Evolutionary conservation across 78 protist genomes (phyloP).

Genomic region (Chrysochromulina tobinii): DNA sequence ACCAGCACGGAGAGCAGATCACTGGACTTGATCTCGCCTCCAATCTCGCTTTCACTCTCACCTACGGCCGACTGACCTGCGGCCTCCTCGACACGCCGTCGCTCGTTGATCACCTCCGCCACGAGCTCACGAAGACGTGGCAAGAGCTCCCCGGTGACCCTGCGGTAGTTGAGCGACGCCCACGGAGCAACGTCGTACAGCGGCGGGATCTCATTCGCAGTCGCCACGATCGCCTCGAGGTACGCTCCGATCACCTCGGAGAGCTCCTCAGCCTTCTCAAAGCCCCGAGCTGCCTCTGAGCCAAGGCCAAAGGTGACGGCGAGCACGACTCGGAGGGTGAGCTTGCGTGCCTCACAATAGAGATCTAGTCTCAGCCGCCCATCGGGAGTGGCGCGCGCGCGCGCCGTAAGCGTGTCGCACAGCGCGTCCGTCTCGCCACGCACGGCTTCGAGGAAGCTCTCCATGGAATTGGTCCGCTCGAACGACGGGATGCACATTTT

Average conservation of each 20-base stretch:
- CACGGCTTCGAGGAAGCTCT: not conserved
- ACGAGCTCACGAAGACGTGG: conserved; percentile 4
- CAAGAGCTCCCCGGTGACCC: not conserved
- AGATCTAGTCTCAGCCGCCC: not conserved
- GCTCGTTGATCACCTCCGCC: not conserved
- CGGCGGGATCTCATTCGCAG: not conserved
- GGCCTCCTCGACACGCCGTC: not conserved
- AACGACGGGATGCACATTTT: not conserved
- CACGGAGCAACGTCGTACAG: not conserved
- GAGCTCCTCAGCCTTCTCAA: not conserved
- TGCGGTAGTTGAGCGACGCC: not conserved
- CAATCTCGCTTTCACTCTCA: not conserved
- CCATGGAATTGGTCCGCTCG: not conserved
- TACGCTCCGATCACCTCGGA: not conserved
- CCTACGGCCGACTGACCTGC: not conserved
- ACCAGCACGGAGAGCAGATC: not conserved
- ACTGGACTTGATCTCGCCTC: not conserved
- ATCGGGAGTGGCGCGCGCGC: not conserved
- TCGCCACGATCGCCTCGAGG: conserved; percentile 6
- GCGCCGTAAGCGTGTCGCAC: not conserved
- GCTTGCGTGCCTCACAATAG: not conserved
- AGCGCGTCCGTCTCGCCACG: not conserved
- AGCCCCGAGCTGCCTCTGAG: not conserved
- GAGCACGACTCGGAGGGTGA: not conserved
- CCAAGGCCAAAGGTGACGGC: not conserved